Base-by-base conservation (phyloP, 441 rosid genomes). In the Eutrema salsugineum region DNA sequence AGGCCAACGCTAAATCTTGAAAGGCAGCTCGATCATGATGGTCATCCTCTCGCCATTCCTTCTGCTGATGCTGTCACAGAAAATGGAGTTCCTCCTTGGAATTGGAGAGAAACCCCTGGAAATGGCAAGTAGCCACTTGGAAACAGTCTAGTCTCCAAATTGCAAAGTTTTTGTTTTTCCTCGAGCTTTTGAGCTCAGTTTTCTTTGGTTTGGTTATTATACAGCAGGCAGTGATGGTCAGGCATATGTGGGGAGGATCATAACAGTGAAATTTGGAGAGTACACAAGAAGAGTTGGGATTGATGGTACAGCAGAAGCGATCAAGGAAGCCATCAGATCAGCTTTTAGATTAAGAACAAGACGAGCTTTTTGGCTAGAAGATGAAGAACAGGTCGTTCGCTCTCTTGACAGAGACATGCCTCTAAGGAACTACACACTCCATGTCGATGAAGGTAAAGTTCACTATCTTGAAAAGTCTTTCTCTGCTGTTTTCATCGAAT, bases 321-420 rank as follows among this genome's bases (percentile, higher is more conserved):
- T 88, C 70, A 84, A 83, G 78, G 92, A 88, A 67, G 96, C 91
- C 8, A 82, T 89, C 75, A 86, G 78, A 70, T 86, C 87, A 5
- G 88, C 87, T 44, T 87, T 89, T 63, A 75, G 93, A 44, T 68
- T 87, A 47, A 81, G 95, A 74, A 89, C 91, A 4, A 86, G 82
- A 36, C 85, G 91, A 15, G 91, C 93, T 74, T 87, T 91, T 72
- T 91, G 93, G 95, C 63, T 89, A 72, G 93, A 89, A 80, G 96
- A 89, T 79, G 95, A 89, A 76, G 86, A 85, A 65, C 90, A 83
- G 79, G 77, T 88, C 44, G 72, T 89, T 49, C 82, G 91, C 5
- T 57, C 55, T 46, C 57, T 93, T 47, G 97, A 91, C 77, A 66
- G 88, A 75, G 96, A 93, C 72, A 91, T 93, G 98, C 98, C 98